Evolutionary conservation across 2,329 filamentous ascomycete genomes (phyloP).

Genomic region (Cytospora leucostoma): DNA sequence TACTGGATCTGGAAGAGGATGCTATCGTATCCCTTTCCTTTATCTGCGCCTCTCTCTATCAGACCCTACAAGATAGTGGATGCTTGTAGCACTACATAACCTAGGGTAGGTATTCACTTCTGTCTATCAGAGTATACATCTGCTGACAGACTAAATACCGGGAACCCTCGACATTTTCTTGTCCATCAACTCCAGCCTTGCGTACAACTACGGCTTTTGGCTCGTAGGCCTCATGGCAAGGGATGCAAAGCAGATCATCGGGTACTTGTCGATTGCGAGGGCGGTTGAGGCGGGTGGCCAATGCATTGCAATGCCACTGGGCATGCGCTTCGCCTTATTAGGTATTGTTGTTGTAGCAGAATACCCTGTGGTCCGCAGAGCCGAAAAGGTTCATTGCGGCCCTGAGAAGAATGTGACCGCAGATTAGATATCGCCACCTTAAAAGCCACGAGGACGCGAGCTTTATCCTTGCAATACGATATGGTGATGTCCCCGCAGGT

Average conservation of each 20-base stretch:
- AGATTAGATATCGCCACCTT: neutral
- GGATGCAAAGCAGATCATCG: conserved; percentile 31
- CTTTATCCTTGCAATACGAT: no score
- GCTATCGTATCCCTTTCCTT: no score
- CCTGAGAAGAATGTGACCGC: neutral
- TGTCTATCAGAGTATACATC: no score
- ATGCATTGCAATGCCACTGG: conserved; percentile 31
- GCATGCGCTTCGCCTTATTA: conserved; percentile 29
- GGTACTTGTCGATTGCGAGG: conserved; percentile 33
- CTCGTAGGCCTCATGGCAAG: conserved; percentile 35
- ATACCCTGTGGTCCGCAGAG: conserved; percentile 24
- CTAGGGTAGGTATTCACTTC: no score
- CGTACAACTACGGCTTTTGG: conserved; percentile 41
- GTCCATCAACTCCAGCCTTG: conserved; percentile 37
- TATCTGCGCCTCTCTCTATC: no score
- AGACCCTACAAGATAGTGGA: no score
- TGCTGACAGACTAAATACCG: no score
- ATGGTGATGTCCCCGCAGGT: no score
- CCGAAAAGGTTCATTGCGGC: conserved; percentile 10
- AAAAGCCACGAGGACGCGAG: neutral
- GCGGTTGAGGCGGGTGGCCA: conserved; percentile 35
- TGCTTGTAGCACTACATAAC: no score
- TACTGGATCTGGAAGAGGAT: no score
- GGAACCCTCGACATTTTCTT: no score
- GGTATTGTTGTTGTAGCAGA: conserved; percentile 26